Conservation (phyloP, 495 filamentous ascomycete genomes). For the Aspergillus sparsus region DNA sequence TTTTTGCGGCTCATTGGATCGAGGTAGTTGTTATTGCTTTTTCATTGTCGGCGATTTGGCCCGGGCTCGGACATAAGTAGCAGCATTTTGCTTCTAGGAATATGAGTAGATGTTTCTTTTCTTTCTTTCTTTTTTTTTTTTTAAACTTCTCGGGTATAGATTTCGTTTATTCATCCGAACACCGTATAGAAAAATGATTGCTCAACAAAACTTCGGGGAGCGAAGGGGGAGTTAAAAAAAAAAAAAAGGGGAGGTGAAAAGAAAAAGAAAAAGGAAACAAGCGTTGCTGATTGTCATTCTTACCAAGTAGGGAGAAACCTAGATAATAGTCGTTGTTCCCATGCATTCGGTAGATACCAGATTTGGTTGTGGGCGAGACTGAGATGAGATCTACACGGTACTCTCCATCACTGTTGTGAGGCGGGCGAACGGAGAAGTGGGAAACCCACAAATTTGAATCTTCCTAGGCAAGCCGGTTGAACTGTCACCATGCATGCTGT, state of each 20-base stretch:
- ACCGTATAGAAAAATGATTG: too few species aligned
- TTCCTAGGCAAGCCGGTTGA: background rate
- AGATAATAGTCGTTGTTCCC: background rate
- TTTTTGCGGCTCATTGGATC: too few species aligned
- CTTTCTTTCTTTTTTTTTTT: background rate
- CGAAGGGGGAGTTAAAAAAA: too few species aligned
- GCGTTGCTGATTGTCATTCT: background rate
- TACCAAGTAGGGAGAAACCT: background rate
- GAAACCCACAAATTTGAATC: constrained; percentile 1
- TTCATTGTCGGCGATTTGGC: background rate
- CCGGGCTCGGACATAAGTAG: background rate
- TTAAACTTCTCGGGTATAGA: background rate
- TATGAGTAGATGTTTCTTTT: too few species aligned
- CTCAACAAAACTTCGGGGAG: too few species aligned
- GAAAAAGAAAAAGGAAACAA: constrained; percentile 1
- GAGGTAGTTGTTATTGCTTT: too few species aligned
- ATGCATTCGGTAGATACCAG: background rate
- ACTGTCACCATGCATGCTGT: background rate
- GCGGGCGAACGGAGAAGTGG: background rate
- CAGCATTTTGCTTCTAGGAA: too few species aligned
- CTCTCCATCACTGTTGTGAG: constrained; percentile 13
- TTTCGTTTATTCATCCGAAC: background rate
- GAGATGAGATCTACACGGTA: constrained; percentile 22
- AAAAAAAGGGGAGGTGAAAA: too few species aligned
- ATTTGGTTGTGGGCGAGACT: background rate